A percentile compares a stretch with the other conserved stretches of the same genome.
phyloP scores from a whole-genome alignment of 371 early-diverging fungal genomes.

The Apophysomyces variabilis region DNA sequence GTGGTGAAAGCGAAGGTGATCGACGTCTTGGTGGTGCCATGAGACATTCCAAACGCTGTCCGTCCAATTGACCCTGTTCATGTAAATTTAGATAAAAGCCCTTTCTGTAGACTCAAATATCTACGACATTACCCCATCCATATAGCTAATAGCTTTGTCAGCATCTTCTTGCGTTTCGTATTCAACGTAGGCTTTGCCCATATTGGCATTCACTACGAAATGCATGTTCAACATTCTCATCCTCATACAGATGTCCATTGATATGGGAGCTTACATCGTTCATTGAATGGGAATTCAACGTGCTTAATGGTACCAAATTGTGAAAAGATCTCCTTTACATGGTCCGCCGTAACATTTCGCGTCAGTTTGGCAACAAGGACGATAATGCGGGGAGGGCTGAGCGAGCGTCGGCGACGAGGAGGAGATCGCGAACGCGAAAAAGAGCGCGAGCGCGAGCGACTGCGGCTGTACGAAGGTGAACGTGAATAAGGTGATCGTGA shows the following conservation, averaged over 20 bases:
- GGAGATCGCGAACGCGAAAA: slow-evolving; percentile 18
- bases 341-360: slow-evolving; percentile 47
- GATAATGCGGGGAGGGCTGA: slow-evolving; percentile 11
- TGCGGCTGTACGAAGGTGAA: slow-evolving; percentile 29
- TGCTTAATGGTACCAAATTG: slow-evolving; percentile 42
- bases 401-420: slow-evolving; percentile 12
- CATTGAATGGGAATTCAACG: slow-evolving; percentile 50
- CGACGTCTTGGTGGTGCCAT: slow-evolving; percentile 39
- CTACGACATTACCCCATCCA: slow-evolving; percentile 50
- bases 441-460: slow-evolving; percentile 24
- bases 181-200: slow-evolving; percentile 61
- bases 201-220: slow-evolving; percentile 50
- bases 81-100: background rate
- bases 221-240: background rate
- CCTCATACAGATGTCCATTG: background rate
- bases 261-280: slow-evolving; percentile 33
- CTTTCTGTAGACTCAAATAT: background rate
- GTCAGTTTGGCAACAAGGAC: slow-evolving; percentile 29
- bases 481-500: slow-evolving; percentile 14
- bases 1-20: slow-evolving; percentile 33
- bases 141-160: slow-evolving; percentile 55
- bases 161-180: slow-evolving; percentile 60
- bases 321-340: slow-evolving; percentile 53
- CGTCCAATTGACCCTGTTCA: slow-evolving; percentile 61
- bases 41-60: slow-evolving; percentile 37